Conservation (phyloP, 2,329 filamentous ascomycete genomes). For the Shiraia bambusicola region DNA sequence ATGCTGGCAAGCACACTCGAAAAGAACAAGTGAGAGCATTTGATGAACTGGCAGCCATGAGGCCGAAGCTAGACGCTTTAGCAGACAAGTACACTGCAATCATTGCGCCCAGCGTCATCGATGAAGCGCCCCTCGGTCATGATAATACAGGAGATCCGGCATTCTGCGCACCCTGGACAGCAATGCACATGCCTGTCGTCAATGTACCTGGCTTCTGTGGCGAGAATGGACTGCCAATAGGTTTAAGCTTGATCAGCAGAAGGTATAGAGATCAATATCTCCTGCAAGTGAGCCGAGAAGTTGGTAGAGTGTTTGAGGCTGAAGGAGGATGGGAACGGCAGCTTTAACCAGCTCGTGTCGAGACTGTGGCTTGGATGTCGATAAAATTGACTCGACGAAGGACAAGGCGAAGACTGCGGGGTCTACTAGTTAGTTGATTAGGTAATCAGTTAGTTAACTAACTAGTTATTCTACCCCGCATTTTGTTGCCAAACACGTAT, state of each 20-base stretch:
- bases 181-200: constrained; percentile 63
- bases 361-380: too few relatives aligned
- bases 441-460: too few relatives aligned
- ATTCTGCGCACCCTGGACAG: constrained; percentile 57
- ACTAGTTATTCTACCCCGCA: too few relatives aligned
- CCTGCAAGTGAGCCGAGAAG: constrained; percentile 28
- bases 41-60: constrained; percentile 56
- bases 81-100: constrained; percentile 56
- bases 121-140: constrained; percentile 60
- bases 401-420: too few relatives aligned
- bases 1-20: constrained; percentile 46
- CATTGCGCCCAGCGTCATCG: constrained; percentile 59
- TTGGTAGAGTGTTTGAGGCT: constrained; percentile 32
- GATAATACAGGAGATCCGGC: constrained; percentile 57
- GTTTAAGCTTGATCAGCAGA: constrained; percentile 55
- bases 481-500: too few relatives aligned
- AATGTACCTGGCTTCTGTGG: constrained; percentile 66
- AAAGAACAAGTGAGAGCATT: constrained; percentile 56
- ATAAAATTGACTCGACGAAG: too few relatives aligned
- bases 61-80: constrained; percentile 58
- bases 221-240: constrained; percentile 59
- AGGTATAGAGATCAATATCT: constrained; percentile 34
- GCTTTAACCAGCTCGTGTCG: neutral
- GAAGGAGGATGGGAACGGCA: constrained; percentile 33
- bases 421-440: too few relatives aligned